Evolutionary conservation across 345 rosid genomes (phyloP).

Genomic region (Lepidium didymum): DNA sequence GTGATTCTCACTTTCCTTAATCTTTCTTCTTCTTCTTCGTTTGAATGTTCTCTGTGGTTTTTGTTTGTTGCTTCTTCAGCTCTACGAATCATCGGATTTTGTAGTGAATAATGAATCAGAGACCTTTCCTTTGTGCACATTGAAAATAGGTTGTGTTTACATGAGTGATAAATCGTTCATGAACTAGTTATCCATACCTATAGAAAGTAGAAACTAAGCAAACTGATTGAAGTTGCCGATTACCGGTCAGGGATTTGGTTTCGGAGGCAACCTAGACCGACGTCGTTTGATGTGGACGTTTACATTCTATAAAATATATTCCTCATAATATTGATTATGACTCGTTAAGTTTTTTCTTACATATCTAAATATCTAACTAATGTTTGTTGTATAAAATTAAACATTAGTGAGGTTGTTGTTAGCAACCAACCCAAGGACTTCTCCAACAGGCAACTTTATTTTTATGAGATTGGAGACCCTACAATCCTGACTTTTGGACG

Average conservation of each 20-base stretch:
- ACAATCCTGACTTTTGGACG: neutral
- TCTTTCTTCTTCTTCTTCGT: neutral
- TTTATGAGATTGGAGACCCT: neutral
- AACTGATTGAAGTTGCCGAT: neutral
- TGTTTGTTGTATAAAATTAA: neutral
- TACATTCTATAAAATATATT: too few species aligned
- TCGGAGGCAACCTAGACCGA: too few species aligned
- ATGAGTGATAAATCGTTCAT: too few species aligned
- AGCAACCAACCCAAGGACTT: neutral
- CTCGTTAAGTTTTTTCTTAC: neutral
- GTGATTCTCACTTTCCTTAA: constrained; percentile 31
- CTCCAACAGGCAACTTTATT: neutral
- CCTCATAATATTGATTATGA: neutral
- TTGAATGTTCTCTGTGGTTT: neutral
- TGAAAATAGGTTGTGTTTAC: neutral
- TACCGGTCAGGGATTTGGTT: too few species aligned
- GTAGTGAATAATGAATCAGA: neutral
- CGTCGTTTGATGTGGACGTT: too few species aligned
- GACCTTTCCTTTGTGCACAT: neutral
- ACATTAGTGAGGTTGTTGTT: neutral
- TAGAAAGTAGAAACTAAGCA: neutral
- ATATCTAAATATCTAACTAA: too few species aligned
- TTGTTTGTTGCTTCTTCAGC: neutral
- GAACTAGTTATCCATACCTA: neutral
- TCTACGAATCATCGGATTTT: neutral